Evolutionary conservation across 305 asterid genomes (phyloP), one percentile per base, ranked within the genome.

Genomic region (Fraxinus nigra): DNA sequence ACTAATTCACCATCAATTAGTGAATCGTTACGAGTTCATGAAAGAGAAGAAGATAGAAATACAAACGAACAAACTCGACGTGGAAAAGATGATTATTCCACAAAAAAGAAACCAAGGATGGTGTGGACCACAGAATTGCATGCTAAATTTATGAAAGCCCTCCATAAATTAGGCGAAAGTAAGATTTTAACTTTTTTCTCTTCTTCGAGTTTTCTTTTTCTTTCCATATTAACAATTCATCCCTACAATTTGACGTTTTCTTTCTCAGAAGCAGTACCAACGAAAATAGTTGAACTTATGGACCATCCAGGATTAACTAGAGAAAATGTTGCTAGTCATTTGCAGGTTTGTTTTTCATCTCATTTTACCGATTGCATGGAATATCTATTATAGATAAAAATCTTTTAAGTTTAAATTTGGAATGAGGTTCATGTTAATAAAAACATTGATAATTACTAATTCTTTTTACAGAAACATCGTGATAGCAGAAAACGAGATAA

Each of bases 281-380:
- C 91, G 91, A 95, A 85, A 85, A 92, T 95, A 77, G 92, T 89
- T 35, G 93, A 93, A 82, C 82, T 85, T 73, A 93, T 95, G 98
- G 89, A 87, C 16, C 80, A 85, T 73, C 92, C 96, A 0, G 90
- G 91, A 76, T 90, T 95, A 87, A 92, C 86, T 78, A 88, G 97
- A 84, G 98, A 92, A 87, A 89, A 91, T 76, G 94, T 95, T 80
- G 94, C 98, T 75, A 93, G 97, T 82, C 97, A 93, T 88, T 87
- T 92, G 81, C 97, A 95, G 98, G 98, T 92, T 69, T 70, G 80
- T 78, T 80, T 84, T 34, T 4, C 70, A 61, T 61, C 70, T 22
- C 32, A 0, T 0, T 56, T 56, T 1, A 18, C 28, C 18, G 67
- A 56, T 56, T 56, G 28, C 67, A 56, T 56, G 28, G 28, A 18